These are phyloP conservation scores for Zygoascus tannicola DNA, from an alignment of 805 yeast species.

Conservation along the genomic window DNA sequence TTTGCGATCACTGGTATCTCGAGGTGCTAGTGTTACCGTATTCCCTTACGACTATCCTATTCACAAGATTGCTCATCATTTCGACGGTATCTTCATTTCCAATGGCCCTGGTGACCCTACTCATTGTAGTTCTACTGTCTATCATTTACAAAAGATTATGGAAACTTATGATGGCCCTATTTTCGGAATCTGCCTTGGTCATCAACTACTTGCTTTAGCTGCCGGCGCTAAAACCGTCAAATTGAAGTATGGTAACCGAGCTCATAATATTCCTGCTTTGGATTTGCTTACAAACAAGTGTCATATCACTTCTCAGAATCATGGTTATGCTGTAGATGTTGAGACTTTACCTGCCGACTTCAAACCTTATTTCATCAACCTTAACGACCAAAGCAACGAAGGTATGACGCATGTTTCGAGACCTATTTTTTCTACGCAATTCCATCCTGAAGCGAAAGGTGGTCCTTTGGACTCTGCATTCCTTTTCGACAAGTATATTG, in stretches of 20 bases:
- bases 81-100: conserved; percentile 90
- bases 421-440: conserved; percentile 94
- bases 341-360: conserved; percentile 63
- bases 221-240: conserved; percentile 88
- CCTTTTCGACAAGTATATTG: conserved; percentile 84
- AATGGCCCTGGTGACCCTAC: conserved; percentile 99
- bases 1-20: conserved; percentile 80
- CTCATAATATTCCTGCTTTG: conserved; percentile 95
- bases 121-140: conserved; percentile 71
- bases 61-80: conserved; percentile 80
- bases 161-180: conserved; percentile 66
- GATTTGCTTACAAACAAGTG: conserved; percentile 86
- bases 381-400: conserved; percentile 93
- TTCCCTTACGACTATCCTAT: conserved; percentile 94
- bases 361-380: conserved; percentile 82
- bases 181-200: conserved; percentile 97
- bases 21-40: conserved; percentile 95
- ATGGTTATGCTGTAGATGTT: conserved; percentile 94
- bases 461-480: conserved; percentile 93
- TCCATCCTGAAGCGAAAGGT: conserved; percentile 99
- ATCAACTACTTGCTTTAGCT: conserved; percentile 91
- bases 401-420: conserved; percentile 85
- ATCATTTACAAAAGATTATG: conserved; percentile 64
- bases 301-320: conserved; percentile 97
- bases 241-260: conserved; percentile 96